Evolutionary conservation across 2,329 filamentous ascomycete species (phyloP).

Genomic region (Colletotrichum lini): DNA sequence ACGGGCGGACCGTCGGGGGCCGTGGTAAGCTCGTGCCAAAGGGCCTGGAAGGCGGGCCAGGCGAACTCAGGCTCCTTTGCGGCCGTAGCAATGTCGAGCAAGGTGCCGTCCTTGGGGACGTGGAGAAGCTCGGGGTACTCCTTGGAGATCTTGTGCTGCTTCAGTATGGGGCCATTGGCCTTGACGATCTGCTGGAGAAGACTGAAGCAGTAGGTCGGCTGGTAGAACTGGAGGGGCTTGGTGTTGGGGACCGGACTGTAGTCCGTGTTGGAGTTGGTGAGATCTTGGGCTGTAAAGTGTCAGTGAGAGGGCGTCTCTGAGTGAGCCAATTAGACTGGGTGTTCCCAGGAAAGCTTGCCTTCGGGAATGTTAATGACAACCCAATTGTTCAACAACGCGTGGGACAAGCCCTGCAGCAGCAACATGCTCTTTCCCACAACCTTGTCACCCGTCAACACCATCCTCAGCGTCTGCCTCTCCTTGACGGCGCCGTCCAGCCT

Average conservation of each 20-base stretch:
- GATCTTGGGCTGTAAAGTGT: conserved; percentile 76
- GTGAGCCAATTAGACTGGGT: background rate
- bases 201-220: conserved; percentile 82
- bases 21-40: conserved; percentile 82
- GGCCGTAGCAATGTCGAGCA: conserved; percentile 79
- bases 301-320: conserved; percentile 6
- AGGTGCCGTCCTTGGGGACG: conserved; percentile 72
- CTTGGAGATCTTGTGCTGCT: conserved; percentile 60
- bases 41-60: conserved; percentile 83
- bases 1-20: conserved; percentile 70
- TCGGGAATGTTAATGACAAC: conserved; percentile 92
- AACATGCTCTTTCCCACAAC: conserved; percentile 90
- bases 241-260: conserved; percentile 79
- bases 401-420: conserved; percentile 85
- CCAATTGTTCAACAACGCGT: conserved; percentile 88
- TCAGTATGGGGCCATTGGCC: conserved; percentile 79
- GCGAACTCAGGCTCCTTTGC: conserved; percentile 82
- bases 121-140: conserved; percentile 67
- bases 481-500: conserved; percentile 71
- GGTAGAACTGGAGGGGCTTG: conserved; percentile 75
- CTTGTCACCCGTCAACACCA: conserved; percentile 80
- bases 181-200: conserved; percentile 81
- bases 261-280: conserved; percentile 84
- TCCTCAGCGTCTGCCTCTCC: conserved; percentile 69
- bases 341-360: conserved; percentile 67